Percentiles rank a stretch among this genome's conserved stretches.
These are phyloP conservation scores for Articulospora tetracladia DNA, from an alignment of 495 filamentous ascomycete genomes.

Conservation along the genomic window DNA sequence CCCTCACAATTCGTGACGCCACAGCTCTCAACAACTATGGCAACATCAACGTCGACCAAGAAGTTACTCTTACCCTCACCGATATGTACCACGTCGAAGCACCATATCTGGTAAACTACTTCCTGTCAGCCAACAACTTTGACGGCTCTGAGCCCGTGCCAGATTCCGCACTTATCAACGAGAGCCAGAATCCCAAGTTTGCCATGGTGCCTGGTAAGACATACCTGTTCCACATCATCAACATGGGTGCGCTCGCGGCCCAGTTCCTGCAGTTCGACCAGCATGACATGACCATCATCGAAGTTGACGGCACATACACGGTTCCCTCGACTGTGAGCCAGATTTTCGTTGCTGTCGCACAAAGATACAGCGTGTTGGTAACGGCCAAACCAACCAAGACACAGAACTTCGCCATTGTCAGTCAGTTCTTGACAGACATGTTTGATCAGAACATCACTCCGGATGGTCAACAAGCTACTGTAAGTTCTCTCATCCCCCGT, in stretches of 20 bases:
- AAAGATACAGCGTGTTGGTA: slow-evolving; percentile 40
- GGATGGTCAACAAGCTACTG: neutral
- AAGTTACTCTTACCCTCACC: slow-evolving; percentile 59
- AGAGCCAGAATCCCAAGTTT: slow-evolving; percentile 51
- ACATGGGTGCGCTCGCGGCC: slow-evolving; percentile 59
- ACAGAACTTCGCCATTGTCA: slow-evolving; percentile 9
- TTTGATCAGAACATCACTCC: slow-evolving; percentile 9
- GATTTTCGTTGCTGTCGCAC: slow-evolving; percentile 45
- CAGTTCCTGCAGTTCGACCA: slow-evolving; percentile 70
- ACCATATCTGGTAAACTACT: slow-evolving; percentile 48
- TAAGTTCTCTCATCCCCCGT: neutral
- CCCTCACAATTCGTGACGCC: slow-evolving; percentile 68
- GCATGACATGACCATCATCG: slow-evolving; percentile 55
- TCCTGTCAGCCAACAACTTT: slow-evolving; percentile 53
- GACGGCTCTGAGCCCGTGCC: slow-evolving; percentile 59
- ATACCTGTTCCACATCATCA: slow-evolving; percentile 72
- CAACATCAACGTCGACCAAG: slow-evolving; percentile 53
- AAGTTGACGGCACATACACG: slow-evolving; percentile 49
- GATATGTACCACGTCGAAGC: slow-evolving; percentile 67
- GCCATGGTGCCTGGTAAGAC: slow-evolving; percentile 64
- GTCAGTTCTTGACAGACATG: slow-evolving; percentile 44
- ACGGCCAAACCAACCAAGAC: slow-evolving; percentile 38
- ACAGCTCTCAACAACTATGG: slow-evolving; percentile 49
- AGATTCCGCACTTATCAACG: slow-evolving; percentile 66
- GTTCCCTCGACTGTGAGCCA: slow-evolving; percentile 52